Percentiles rank a stretch among this genome's conserved stretches.
Conservation (phyloP, 1,284 basidiomycete species). For the Pisolithus thermaeus region DNA sequence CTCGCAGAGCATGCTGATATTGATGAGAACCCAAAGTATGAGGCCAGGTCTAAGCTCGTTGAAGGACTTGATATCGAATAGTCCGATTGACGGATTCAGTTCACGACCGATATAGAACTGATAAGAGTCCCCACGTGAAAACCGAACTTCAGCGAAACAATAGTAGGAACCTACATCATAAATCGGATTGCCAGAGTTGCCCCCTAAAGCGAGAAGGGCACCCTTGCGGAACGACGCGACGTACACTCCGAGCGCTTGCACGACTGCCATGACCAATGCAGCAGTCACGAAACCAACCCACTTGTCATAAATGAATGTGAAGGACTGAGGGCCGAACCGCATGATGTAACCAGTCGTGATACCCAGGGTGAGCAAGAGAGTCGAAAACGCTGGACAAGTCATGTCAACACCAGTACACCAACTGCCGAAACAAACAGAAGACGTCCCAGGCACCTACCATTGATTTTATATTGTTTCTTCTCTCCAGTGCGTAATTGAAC, state of each 20-base stretch:
- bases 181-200: conserved; percentile 83
- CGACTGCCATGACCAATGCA: conserved; percentile 71
- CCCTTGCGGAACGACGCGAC: conserved; percentile 62
- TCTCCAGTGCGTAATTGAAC: conserved; percentile 73
- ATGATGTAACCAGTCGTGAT: conserved; percentile 63
- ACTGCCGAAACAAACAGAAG: conserved; percentile 1
- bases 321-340: conserved; percentile 70
- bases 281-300: conserved; percentile 90
- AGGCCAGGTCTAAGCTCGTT: conserved; percentile 94
- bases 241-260: conserved; percentile 76
- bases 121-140: neutral
- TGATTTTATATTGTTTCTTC: conserved; percentile 88
- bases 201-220: conserved; percentile 81
- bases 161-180: conserved; percentile 71
- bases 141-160: neutral
- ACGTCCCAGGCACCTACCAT: conserved; percentile 53
- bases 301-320: conserved; percentile 90
- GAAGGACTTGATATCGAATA: conserved; percentile 96
- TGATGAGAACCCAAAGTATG: conserved; percentile 90
- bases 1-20: conserved; percentile 89
- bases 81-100: conserved; percentile 85
- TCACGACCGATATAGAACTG: conserved; percentile 97
- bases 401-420: neutral
- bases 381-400: conserved; percentile 67
- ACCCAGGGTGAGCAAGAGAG: conserved; percentile 76